Evolutionary conservation across 2,329 filamentous ascomycete species (phyloP), one percentile per base, ranked within the genome.

Genomic region (Dothistroma septosporum): DNA sequence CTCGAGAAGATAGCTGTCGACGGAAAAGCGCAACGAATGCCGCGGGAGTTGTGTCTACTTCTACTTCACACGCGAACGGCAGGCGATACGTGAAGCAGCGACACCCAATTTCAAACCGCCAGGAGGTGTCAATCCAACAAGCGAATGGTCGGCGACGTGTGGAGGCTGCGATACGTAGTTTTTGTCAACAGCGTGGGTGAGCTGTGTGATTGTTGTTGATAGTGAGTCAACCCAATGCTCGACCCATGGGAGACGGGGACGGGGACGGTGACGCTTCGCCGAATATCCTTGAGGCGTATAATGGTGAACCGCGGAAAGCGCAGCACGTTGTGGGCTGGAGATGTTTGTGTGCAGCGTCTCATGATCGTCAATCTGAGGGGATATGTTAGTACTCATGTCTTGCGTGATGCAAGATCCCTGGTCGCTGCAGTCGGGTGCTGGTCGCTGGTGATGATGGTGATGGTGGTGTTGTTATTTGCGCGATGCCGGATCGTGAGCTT

Each of bases 381-480:
- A 2, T 44, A 41, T 14, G 32, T 54, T 22, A 54, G 52, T 37
- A 37, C 21, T 6, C 37, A 28, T 37, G 32, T 54, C 52, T 41
- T n/a, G 52, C 52, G 12, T 19, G 28, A 31, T 37, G 52, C 52
- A 21, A 54, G 31, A 54, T 37, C 52, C 41, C 32, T 33, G 37
- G 52, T 54, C 35, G 52, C 32, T 54, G 33, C 52, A 22, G 52
- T 54, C 52, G 52, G 19, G n/a, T 37, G 52, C 37, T 28, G 48
- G 7, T n/a, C 14, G 48, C 14, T 28, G 37, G 46, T 50, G n/a
- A n/a, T 37, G 52, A 12, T 54, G 52, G 8, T 54, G 52, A 11
- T 54, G 52, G 24, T 35, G 52, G 11, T 41, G 32, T 11, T 54
- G 32, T 7, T 21, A 28, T 10, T 33, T 28, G 24, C n/a, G 50